Conservation (phyloP, 306 rosid genomes). For the Sicyos edulis region DNA sequence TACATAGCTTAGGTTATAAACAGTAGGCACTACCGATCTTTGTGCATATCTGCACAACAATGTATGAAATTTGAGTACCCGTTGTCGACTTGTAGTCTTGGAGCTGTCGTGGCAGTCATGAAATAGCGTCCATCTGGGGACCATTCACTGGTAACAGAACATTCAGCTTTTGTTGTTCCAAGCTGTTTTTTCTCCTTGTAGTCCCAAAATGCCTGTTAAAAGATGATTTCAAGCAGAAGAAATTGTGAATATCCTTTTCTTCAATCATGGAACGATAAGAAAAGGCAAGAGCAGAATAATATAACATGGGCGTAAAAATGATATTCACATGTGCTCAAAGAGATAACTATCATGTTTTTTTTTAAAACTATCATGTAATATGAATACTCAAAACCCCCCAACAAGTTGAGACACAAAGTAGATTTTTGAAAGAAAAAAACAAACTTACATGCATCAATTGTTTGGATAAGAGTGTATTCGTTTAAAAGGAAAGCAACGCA, state of each 20-base stretch:
- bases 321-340: background rate
- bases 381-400: background rate
- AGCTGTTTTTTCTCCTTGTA: constrained; percentile 60
- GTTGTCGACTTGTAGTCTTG: constrained; percentile 93
- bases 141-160: constrained; percentile 96
- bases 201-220: constrained; percentile 84
- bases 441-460: background rate
- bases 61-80: constrained; percentile 45
- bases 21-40: background rate
- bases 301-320: background rate
- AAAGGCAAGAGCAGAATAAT: background rate
- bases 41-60: background rate
- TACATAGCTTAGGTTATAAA: background rate
- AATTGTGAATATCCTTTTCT: constrained; percentile 13
- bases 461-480: background rate
- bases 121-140: constrained; percentile 89
- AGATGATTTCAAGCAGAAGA: constrained; percentile 12
- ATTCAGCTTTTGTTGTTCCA: constrained; percentile 66
- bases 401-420: background rate
- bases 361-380: background rate
- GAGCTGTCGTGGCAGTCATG: constrained; percentile 98
- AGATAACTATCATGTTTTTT: no score
- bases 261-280: background rate
- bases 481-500: background rate
- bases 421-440: background rate